Evolutionary conservation across 768 basidiomycete species (phyloP), one percentile per base, ranked within the genome.

Genomic region (Gymnopilus dilepis): DNA sequence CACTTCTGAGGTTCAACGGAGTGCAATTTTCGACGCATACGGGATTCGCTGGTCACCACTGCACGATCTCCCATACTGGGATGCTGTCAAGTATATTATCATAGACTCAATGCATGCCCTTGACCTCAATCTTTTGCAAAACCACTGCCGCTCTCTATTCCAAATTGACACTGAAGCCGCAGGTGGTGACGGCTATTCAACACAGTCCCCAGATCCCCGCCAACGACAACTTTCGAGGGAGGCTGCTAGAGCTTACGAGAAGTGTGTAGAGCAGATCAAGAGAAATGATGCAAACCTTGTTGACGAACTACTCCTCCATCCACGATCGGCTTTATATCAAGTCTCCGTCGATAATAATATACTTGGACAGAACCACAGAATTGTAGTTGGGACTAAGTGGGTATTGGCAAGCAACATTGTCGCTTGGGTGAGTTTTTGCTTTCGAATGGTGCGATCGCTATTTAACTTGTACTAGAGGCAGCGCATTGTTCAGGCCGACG

Each of bases 31-130:
- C 41, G 56, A 70, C 9, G 28, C 56, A 1, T 62, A 64, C 45
- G 73, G 76, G 0, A 47, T 77, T 8, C 62, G 73, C 6, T 77
- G 71, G 72, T 71, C 76, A 0, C 59, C 71, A 8, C 69, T 79
- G 0, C 66, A 61, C 2, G 48, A 58, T 43, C 56, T 68, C 17
- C 59, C 61, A 3, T 65, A 68, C 31, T 68, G 64, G 64, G 38
- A 68, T 41, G 59, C 61, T 9, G 33, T 59, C 2, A 31, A 21
- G 28, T 63, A 55, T 38, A 61, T 64, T 4, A 62, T 65, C 12
- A 37, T 66, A 9, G 65, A 66, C 31, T 47, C 65, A 11, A 66
- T 64, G 65, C 65, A 66, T 43, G 54, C 60, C 0, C 52, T 68
- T 7, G 67, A 68, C 38, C 53, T 68, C 0, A 65, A 65, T 24